Percentiles rank a stretch among this genome's conserved stretches.
phyloP scores from a whole-genome alignment of 352 stramenopile species.

The Globisporangium nodosum region DNA sequence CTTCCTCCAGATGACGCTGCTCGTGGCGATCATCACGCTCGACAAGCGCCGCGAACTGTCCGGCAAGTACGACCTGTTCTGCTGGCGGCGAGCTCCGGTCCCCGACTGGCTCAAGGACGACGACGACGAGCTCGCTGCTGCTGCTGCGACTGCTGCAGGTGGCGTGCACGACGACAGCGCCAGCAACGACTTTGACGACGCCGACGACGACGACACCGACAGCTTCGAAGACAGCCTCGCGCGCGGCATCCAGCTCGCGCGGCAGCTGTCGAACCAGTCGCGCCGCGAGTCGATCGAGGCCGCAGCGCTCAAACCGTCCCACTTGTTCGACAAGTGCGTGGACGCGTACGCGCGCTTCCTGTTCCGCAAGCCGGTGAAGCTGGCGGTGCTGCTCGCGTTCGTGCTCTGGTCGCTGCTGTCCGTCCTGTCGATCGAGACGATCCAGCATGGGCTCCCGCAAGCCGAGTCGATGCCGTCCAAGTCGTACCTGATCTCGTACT shows the following conservation, averaged over 20 bases:
- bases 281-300: slow-evolving; percentile 15
- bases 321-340: slow-evolving; percentile 38
- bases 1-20: slow-evolving; percentile 59
- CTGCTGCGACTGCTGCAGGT: not conserved
- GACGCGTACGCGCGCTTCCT: slow-evolving; percentile 39
- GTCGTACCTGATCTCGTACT: slow-evolving; percentile 58
- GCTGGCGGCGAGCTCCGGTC: slow-evolving; percentile 20
- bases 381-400: slow-evolving; percentile 52
- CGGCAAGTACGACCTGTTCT: slow-evolving; percentile 54
- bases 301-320: slow-evolving; percentile 3
- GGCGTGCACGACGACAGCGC: not conserved
- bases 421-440: slow-evolving; percentile 41
- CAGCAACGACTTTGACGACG: not conserved
- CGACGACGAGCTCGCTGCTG: not conserved
- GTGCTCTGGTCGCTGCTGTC: slow-evolving; percentile 35
- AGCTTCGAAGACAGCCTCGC: not conserved
- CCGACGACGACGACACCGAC: slow-evolving; percentile 2
- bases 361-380: slow-evolving; percentile 38
- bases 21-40: slow-evolving; percentile 51
- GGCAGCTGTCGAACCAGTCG: slow-evolving; percentile 11
- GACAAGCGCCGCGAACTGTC: slow-evolving; percentile 66
- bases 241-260: not conserved
- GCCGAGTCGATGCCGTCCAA: slow-evolving; percentile 44
- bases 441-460: slow-evolving; percentile 49
- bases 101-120: slow-evolving; percentile 14